These are phyloP conservation scores for Stereum hirsutum DNA, from an alignment of 1,284 basidiomycete species.

Conservation along the genomic window DNA sequence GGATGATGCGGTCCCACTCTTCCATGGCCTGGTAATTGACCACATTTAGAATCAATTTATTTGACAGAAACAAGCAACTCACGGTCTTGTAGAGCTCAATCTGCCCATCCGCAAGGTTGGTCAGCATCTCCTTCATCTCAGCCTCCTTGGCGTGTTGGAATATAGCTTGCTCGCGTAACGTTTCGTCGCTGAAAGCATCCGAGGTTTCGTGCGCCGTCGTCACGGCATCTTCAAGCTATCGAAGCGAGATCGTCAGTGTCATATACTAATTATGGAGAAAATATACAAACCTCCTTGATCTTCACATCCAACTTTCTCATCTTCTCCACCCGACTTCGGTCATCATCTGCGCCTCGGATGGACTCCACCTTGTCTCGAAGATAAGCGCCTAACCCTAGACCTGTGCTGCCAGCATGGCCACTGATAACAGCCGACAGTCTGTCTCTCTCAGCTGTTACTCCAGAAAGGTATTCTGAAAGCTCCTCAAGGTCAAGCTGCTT, in stretches of 20 bases:
- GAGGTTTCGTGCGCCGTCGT: constrained; percentile 92
- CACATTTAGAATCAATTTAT: constrained; percentile 2
- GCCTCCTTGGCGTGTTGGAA: constrained; percentile 88
- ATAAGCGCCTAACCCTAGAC: constrained; percentile 83
- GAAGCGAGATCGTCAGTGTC: constrained; percentile 1
- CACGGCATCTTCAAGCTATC: constrained; percentile 90
- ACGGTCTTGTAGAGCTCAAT: constrained; percentile 90
- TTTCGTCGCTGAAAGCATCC: constrained; percentile 92
- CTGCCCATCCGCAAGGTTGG: constrained; percentile 85
- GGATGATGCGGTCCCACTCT: constrained; percentile 88
- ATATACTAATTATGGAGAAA: neutral
- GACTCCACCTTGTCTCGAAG: constrained; percentile 92
- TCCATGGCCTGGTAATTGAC: constrained; percentile 62
- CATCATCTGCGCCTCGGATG: constrained; percentile 88
- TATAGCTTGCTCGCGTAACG: constrained; percentile 80
- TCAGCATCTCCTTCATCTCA: constrained; percentile 94
- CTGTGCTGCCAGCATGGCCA: constrained; percentile 73
- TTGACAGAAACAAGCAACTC: constrained; percentile 20
- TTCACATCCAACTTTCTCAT: constrained; percentile 89
- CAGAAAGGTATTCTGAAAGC: constrained; percentile 89
- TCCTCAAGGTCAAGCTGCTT: constrained; percentile 99
- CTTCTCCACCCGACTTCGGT: constrained; percentile 85
- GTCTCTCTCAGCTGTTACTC: constrained; percentile 87
- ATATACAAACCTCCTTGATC: constrained; percentile 79
- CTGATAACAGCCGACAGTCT: constrained; percentile 79